These are phyloP conservation scores for Penicillium antarcticum DNA, from an alignment of 495 filamentous ascomycete species.

Conservation along the genomic window DNA sequence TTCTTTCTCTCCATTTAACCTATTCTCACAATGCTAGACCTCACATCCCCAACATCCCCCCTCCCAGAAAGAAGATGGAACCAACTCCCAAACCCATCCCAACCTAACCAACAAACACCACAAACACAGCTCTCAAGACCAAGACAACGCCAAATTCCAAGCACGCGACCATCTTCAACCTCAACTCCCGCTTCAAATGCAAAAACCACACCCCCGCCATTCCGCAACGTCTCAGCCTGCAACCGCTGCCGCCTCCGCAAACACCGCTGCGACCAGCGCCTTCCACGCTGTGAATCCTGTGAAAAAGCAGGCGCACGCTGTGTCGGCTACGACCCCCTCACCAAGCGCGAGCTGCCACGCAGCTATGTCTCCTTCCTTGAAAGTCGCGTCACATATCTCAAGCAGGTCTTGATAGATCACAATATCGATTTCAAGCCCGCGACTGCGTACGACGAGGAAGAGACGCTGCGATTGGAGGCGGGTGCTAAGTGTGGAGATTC, in stretches of 20 bases:
- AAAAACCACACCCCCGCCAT: slow-evolving; percentile 47
- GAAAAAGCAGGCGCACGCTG: slow-evolving; percentile 83
- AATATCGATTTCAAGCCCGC: slow-evolving; percentile 66
- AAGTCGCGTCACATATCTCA: slow-evolving; percentile 74
- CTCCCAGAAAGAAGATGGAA: too few species aligned
- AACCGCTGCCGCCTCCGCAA: slow-evolving; percentile 88
- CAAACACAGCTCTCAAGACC: background rate
- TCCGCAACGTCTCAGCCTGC: slow-evolving; percentile 91
- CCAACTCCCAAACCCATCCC: too few species aligned
- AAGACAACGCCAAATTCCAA: background rate
- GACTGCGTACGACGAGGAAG: slow-evolving; percentile 66
- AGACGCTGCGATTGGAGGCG: slow-evolving; percentile 25
- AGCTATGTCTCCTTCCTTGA: slow-evolving; percentile 95
- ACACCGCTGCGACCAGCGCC: slow-evolving; percentile 86
- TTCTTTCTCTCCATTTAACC: too few species aligned
- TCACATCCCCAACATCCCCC: too few species aligned
- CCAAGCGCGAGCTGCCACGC: slow-evolving; percentile 84
- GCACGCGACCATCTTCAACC: background rate
- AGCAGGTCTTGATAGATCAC: slow-evolving; percentile 63
- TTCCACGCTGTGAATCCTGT: slow-evolving; percentile 84
- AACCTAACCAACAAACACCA: background rate
- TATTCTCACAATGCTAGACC: too few species aligned
- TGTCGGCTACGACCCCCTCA: slow-evolving; percentile 92
- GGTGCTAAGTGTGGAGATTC: slow-evolving; percentile 8
- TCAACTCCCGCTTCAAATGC: background rate